Evolutionary conservation across 2,329 filamentous ascomycete genomes (phyloP).

Genomic region (Fusarium marasasianum): DNA sequence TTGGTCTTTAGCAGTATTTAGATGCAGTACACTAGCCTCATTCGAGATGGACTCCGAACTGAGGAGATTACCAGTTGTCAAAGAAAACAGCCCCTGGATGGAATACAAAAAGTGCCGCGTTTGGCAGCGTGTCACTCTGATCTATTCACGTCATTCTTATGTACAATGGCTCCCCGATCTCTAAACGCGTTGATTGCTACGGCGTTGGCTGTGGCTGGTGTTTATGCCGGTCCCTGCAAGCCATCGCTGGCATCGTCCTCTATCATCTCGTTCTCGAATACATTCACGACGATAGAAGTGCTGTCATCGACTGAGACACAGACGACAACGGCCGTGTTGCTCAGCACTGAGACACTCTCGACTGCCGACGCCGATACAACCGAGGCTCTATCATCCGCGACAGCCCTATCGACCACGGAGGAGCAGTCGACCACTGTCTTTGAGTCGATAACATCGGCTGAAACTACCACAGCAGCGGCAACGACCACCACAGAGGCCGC

Average conservation of each 20-base stretch:
- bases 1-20: background rate
- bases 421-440: background rate
- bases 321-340: background rate
- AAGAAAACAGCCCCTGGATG: background rate
- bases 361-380: background rate
- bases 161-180: background rate
- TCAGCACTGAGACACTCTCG: background rate
- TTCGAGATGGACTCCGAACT: background rate
- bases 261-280: background rate
- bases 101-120: background rate
- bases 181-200: background rate
- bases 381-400: background rate
- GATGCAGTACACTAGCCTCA: background rate
- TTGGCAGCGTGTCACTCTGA: background rate
- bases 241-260: background rate
- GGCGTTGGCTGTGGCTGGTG: background rate
- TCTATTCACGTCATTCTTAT: background rate
- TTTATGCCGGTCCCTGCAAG: background rate
- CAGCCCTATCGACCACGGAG: background rate
- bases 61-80: background rate
- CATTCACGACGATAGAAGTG: background rate
- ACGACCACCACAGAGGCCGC: background rate
- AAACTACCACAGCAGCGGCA: background rate
- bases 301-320: background rate
- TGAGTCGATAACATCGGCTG: background rate